Conservation (phyloP, 495 filamentous ascomycete species). For the Opeltia flavorubescens region DNA sequence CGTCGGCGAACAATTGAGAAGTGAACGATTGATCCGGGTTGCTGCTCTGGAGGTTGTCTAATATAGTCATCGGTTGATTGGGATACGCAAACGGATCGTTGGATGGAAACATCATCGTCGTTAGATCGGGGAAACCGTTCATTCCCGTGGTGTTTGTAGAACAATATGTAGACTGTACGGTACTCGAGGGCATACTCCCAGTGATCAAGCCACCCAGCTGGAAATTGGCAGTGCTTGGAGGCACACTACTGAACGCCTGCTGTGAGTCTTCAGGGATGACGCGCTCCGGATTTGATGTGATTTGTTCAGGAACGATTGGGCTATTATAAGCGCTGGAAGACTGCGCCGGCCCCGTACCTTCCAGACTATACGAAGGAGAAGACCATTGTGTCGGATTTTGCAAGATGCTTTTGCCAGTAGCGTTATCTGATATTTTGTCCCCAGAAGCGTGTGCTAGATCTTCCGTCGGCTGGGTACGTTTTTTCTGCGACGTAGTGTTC, state of each 20-base stretch:
- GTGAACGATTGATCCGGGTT: background rate
- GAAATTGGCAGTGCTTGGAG: background rate
- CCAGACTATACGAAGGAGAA: background rate
- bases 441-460: too few relatives aligned
- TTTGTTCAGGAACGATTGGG: background rate
- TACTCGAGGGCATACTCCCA: background rate
- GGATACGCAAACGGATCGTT: constrained; percentile 84
- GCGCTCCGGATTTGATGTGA: background rate
- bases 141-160: background rate
- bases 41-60: constrained; percentile 30
- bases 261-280: background rate
- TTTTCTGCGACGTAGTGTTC: constrained; percentile 31
- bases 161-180: background rate
- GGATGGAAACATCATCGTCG: constrained; percentile 85
- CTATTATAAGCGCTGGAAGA: background rate
- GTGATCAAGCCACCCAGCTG: background rate
- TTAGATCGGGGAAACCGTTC: constrained; percentile 37
- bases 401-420: constrained; percentile 11
- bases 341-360: too few relatives aligned
- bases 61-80: constrained; percentile 60
- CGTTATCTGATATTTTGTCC: constrained; percentile 18
- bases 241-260: background rate
- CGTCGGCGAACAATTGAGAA: background rate
- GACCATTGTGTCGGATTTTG: background rate
- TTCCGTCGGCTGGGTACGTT: constrained; percentile 39